phyloP scores from a whole-genome alignment of 164 flowering plant species.

The Chimonanthus salicifolius region DNA sequence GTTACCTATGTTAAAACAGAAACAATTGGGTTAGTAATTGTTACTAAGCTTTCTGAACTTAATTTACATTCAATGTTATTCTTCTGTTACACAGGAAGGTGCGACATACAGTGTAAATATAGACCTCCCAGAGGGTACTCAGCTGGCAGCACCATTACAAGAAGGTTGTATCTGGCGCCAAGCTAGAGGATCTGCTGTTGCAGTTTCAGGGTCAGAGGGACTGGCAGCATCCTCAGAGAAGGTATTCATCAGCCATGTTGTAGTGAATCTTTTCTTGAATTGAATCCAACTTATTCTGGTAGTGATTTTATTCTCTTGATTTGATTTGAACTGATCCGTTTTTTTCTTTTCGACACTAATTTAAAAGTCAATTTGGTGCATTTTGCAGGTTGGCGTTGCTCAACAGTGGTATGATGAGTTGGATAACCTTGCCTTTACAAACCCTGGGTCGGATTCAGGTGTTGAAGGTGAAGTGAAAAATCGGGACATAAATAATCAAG shows the following conservation, averaged over 20 bases:
- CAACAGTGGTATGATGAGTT: conserved; percentile 93
- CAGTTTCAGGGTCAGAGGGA: conserved; percentile 38
- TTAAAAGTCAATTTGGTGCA: not conserved
- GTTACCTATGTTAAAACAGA: not conserved
- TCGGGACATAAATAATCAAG: conserved; percentile 19
- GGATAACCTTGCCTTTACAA: conserved; percentile 57
- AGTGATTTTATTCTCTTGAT: not conserved
- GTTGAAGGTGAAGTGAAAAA: conserved; percentile 27
- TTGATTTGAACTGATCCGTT: not conserved
- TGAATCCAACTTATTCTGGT: not conserved
- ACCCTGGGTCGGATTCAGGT: conserved; percentile 28
- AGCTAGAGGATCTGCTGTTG: conserved; percentile 78
- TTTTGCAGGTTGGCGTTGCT: conserved; percentile 72
- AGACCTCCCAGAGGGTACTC: conserved; percentile 54
- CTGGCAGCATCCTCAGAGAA: conserved; percentile 38
- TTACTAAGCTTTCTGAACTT: not conserved
- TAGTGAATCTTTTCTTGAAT: not conserved
- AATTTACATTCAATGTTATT: not conserved
- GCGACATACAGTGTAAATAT: conserved; percentile 49
- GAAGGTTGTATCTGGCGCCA: conserved; percentile 85
- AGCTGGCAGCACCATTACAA: conserved; percentile 67
- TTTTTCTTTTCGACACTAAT: not conserved
- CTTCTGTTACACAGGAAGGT: conserved; percentile 42
- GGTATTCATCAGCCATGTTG: conserved; percentile 26
- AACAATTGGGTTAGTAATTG: too few relatives aligned